Conservation (phyloP, 208 protist species). For the Leptomonas pyrrhocoris region DNA sequence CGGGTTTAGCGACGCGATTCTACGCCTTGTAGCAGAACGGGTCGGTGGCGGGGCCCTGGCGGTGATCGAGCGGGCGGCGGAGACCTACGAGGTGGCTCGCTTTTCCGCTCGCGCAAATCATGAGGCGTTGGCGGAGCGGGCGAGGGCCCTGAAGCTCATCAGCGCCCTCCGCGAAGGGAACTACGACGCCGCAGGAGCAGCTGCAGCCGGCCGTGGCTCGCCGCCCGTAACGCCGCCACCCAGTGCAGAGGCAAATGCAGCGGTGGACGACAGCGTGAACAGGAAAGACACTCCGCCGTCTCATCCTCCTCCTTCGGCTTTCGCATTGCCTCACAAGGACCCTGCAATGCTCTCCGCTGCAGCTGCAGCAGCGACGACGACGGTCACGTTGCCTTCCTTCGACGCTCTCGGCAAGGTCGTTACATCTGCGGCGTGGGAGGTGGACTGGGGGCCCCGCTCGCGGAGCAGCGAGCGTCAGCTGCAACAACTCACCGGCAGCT, state of each 20-base stretch:
- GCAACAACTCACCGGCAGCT: slow-evolving; percentile 25
- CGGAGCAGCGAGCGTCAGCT: slow-evolving; percentile 26
- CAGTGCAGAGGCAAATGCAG: background rate
- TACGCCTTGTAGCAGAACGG: slow-evolving; percentile 92
- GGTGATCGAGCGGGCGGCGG: slow-evolving; percentile 83
- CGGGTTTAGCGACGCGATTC: slow-evolving; percentile 92
- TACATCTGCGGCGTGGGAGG: slow-evolving; percentile 2
- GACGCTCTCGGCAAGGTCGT: slow-evolving; percentile 24
- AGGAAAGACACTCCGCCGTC: background rate
- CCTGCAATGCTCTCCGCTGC: no score
- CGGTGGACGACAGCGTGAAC: background rate
- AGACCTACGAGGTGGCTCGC: slow-evolving; percentile 72
- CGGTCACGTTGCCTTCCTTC: slow-evolving; percentile 30
- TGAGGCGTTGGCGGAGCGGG: slow-evolving; percentile 25
- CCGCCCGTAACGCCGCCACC: background rate
- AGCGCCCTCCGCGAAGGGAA: slow-evolving; percentile 21
- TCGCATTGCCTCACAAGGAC: no score
- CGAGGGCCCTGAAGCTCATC: slow-evolving; percentile 35
- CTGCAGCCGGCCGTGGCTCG: background rate
- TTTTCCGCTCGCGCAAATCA: slow-evolving; percentile 25
- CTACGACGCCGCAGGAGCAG: background rate
- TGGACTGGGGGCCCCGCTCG: slow-evolving; percentile 1
- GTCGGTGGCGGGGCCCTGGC: slow-evolving; percentile 58
- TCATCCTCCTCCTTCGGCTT: background rate
- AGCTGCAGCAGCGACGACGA: background rate